Evolutionary conservation across 768 basidiomycete genomes (phyloP), one percentile per base, ranked within the genome.

Genomic region (Kwoniella sp.): DNA sequence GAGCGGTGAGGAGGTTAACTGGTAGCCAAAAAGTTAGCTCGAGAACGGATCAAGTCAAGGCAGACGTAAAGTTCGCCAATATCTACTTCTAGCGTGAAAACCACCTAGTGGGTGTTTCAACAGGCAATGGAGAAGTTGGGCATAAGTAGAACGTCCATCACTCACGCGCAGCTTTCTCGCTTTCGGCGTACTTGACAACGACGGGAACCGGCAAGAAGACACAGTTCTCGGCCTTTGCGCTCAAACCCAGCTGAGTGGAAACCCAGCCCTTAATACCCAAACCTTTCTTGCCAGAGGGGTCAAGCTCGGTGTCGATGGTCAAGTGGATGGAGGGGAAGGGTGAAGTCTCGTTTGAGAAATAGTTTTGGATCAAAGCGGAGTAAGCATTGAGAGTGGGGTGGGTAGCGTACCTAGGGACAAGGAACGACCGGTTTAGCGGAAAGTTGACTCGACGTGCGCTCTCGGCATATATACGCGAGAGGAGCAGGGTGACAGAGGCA

Each of bases 341-440:
- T 0, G 86, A 83, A 5, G 91, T 92, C 81, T 97, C 92, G 84
- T 90, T 88, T 44, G 90, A 87, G 81, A 96, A 98, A 83, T 96
- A 96, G 81, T 94, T 92, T 84, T 97, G 95, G 77, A 98, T 94
- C 70, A 98, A 85, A 12, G 95, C 92, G 26, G 94, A 94, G 82
- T 92, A 94, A 7, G 91, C 91, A 82, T 94, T 94, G 60, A 97
- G 85, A 68, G 87, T 86, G 13, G 90, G 88, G 63, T 91, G 90
- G 1, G 95, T 96, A 24, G 92, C 92, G 81, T 92, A 93, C 92
- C 92, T 92, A 73, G 13, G 1, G 22, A 54, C 52, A 5, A 24
- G 33, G 7, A 33, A n/a, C n/a, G n/a, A n/a, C n/a, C n/a, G n/a
- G n/a, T n/a, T n/a, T n/a, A n/a, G n/a, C n/a, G n/a, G n/a, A n/a